Conservation (phyloP, 192 early-diverging fungal genomes). For the Mortierella hygrophila region DNA sequence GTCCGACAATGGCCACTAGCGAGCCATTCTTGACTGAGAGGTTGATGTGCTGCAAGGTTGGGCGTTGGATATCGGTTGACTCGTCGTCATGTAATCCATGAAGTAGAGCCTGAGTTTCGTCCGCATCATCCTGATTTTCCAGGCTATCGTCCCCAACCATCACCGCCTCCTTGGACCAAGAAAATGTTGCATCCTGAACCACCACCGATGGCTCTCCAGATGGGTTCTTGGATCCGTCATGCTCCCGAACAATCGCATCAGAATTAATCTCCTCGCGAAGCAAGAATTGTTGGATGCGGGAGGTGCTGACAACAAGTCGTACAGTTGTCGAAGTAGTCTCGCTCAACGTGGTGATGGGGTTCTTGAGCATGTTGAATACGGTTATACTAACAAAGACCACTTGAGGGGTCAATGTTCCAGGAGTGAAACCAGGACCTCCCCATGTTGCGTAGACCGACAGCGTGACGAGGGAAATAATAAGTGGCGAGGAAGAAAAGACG, state of each 20-base stretch:
- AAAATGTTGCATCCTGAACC: constrained; percentile 14
- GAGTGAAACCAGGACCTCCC: constrained; percentile 30
- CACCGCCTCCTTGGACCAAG: constrained; percentile 2
- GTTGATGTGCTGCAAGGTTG: constrained; percentile 55
- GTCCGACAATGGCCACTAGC: constrained; percentile 71
- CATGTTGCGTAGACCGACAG: constrained; percentile 23
- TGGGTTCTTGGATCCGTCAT: neutral
- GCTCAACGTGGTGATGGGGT: constrained; percentile 65
- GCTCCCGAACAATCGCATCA: constrained; percentile 13
- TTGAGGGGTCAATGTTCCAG: constrained; percentile 29
- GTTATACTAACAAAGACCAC: constrained; percentile 75
- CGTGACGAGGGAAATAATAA: constrained; percentile 21
- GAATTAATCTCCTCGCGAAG: constrained; percentile 33
- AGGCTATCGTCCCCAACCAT: neutral
- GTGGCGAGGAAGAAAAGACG: constrained; percentile 11
- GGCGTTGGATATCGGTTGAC: neutral
- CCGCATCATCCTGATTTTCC: constrained; percentile 2
- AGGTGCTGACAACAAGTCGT: constrained; percentile 66
- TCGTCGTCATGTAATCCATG: neutral
- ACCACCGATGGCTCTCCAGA: neutral
- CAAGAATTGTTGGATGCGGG: constrained; percentile 21
- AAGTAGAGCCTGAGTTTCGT: constrained; percentile 13
- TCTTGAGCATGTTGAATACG: constrained; percentile 71
- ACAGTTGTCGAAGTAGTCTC: constrained; percentile 66
- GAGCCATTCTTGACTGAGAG: constrained; percentile 52